phyloP scores from a whole-genome alignment of 768 basidiomycete species.

The Lactarius trivialis region DNA sequence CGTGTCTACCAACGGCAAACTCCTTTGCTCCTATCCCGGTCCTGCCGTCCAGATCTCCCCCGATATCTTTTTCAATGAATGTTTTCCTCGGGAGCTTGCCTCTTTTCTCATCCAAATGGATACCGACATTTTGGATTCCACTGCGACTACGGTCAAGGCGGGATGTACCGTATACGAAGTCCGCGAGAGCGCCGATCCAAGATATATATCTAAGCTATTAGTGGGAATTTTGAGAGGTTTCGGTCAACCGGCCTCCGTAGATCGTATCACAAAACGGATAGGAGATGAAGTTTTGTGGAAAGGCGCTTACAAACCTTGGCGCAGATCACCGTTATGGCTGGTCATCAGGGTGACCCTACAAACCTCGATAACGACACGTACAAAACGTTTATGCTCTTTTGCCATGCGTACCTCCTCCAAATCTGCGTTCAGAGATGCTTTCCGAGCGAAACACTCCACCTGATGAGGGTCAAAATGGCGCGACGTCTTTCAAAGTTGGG shows the following conservation, averaged over 20 bases:
- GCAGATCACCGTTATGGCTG: neutral
- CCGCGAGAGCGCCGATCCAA: neutral
- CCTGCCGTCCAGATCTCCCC: constrained; percentile 32
- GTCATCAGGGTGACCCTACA: neutral
- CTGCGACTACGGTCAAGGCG: neutral
- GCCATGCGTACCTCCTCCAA: neutral
- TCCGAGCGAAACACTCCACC: too few species aligned
- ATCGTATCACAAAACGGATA: too few species aligned
- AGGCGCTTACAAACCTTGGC: neutral
- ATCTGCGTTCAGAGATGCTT: neutral
- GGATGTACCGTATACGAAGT: neutral
- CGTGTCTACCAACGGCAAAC: too few species aligned
- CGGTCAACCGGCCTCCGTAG: too few species aligned
- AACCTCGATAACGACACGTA: neutral
- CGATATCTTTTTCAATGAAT: neutral
- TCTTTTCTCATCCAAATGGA: neutral
- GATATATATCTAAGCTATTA: neutral
- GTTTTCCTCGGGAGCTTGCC: neutral
- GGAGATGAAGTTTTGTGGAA: neutral
- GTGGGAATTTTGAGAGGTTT: too few species aligned
- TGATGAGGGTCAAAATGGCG: too few species aligned
- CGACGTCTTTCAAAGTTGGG: too few species aligned
- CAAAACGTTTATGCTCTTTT: neutral
- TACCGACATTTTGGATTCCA: neutral
- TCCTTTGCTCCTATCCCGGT: too few species aligned